Evolutionary conservation across 768 basidiomycete genomes (phyloP).

Genomic region (Leccinum subgranulosum): DNA sequence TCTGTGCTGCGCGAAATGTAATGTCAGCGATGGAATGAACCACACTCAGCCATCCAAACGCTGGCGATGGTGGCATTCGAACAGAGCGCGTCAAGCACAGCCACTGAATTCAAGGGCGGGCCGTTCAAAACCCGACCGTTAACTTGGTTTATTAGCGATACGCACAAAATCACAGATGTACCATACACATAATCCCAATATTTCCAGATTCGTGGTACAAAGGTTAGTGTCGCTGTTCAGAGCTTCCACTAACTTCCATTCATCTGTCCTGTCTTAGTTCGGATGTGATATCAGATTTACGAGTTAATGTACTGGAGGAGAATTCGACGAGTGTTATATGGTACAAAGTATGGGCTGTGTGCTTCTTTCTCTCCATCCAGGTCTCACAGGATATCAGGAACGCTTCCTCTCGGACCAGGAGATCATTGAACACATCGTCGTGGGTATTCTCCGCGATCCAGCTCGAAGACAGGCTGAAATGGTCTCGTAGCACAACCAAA

Average conservation of each 20-base stretch:
- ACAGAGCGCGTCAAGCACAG: constrained; percentile 6
- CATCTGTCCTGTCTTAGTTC: constrained; percentile 44
- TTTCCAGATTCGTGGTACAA: constrained; percentile 31
- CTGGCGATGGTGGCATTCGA: constrained; percentile 64
- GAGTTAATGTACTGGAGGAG: constrained; percentile 61
- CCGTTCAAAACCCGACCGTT: neutral
- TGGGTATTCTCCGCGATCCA: constrained; percentile 34
- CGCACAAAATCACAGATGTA: constrained; percentile 16
- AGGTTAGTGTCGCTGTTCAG: constrained; percentile 17
- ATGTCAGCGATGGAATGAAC: constrained; percentile 59
- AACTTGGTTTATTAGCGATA: neutral
- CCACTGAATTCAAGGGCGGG: neutral
- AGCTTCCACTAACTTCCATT: neutral
- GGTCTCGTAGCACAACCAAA: constrained; percentile 57
- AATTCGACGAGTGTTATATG: constrained; percentile 57
- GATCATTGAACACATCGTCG: constrained; percentile 72
- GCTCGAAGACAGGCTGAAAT: neutral
- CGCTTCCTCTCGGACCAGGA: constrained; percentile 69
- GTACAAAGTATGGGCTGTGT: constrained; percentile 57
- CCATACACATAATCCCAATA: constrained; percentile 26
- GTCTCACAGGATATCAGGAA: constrained; percentile 48
- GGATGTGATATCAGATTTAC: constrained; percentile 69
- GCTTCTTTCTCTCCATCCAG: neutral
- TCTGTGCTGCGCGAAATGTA: constrained; percentile 57
- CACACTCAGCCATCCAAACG: constrained; percentile 72